Conservation (phyloP, 83 land plant species). For the Picea abies region DNA sequence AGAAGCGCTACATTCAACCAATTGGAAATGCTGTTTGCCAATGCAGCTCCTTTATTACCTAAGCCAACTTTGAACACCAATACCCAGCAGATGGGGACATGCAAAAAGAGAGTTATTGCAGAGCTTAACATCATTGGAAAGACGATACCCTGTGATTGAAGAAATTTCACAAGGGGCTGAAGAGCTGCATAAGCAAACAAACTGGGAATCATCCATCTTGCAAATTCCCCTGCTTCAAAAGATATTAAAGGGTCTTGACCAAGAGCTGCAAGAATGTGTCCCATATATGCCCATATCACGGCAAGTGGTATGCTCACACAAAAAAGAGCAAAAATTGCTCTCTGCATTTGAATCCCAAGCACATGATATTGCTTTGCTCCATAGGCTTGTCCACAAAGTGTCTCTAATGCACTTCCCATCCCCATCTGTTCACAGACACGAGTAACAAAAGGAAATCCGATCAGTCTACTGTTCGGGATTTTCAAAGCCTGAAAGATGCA, state of each 20-base stretch:
- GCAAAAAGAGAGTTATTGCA: slow-evolving; percentile 47
- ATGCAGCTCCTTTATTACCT: slow-evolving; percentile 80
- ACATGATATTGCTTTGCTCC: slow-evolving; percentile 85
- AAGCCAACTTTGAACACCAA: slow-evolving; percentile 56
- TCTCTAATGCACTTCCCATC: slow-evolving; percentile 78
- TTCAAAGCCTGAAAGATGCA: too few relatives aligned
- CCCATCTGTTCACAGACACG: slow-evolving; percentile 56
- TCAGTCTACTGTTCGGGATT: too few relatives aligned
- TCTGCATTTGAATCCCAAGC: slow-evolving; percentile 76
- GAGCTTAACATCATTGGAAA: slow-evolving; percentile 74
- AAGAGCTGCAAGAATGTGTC: slow-evolving; percentile 35
- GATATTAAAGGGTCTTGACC: slow-evolving; percentile 75
- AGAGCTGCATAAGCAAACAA: slow-evolving; percentile 68
- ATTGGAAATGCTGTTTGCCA: slow-evolving; percentile 63
- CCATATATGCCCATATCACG: slow-evolving; percentile 58
- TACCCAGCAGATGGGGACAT: slow-evolving; percentile 64
- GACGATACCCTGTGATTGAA: slow-evolving; percentile 82
- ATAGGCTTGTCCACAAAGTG: slow-evolving; percentile 89
- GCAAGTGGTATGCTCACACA: slow-evolving; percentile 80
- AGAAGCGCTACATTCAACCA: slow-evolving; percentile 72
- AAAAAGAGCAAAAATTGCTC: slow-evolving; percentile 64
- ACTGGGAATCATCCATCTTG: slow-evolving; percentile 67
- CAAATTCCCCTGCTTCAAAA: slow-evolving; percentile 58
- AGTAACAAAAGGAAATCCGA: background rate
- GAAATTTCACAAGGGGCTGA: slow-evolving; percentile 64